Base-by-base conservation (phyloP, 768 basidiomycete genomes). In the Termitomyces bulborhizus region DNA sequence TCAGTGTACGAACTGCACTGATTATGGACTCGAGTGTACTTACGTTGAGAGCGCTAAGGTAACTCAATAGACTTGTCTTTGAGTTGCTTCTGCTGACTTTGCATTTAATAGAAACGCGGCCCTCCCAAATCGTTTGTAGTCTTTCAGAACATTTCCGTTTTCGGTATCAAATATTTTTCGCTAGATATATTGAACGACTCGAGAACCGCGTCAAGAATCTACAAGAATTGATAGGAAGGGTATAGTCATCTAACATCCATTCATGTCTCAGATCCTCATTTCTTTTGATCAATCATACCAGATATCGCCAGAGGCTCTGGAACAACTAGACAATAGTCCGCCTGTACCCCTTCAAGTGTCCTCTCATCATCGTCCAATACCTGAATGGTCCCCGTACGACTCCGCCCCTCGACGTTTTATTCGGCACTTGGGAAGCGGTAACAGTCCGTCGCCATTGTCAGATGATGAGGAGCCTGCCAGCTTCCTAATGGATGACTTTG, bases 21-120 rank as follows among this genome's bases (percentile, higher is more conserved):
- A 82, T 6, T 85, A 81, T 61, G 78, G 75, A 57, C 74, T 77
- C 32, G 80, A 83, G 9, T 90, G 87, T 68, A 84, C 82, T 0
- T 88, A 90, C 67, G 72, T 84, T 49, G 83, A 86, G 66, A 76
- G 77, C 1, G 83, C 84, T n/a, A 85, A 85, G 80, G 84, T 84
- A 57, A 52, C 73, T 55, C 9, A 34, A 21, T 18, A 12, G 1
- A 15, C 32, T 48, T n/a, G 13, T 57, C 13, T 47, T 11, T 9
- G 6, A 4, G 18, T 27, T 34, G 15, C 18, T n/a, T 45, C 4
- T 18, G 11, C 49, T 59, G 27, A 58, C 31, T 29, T 21, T 40
- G 18, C 50, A 16, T 42, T 44, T 48, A 47, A 36, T 13, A 78
- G 76, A 77, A 74, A 69, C 79, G 84, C 16, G 84, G 82, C 0